Percentiles rank a stretch among this genome's conserved stretches.
phyloP scores from a whole-genome alignment of 1,139 yeast species.

The Taiozyma sp. region DNA sequence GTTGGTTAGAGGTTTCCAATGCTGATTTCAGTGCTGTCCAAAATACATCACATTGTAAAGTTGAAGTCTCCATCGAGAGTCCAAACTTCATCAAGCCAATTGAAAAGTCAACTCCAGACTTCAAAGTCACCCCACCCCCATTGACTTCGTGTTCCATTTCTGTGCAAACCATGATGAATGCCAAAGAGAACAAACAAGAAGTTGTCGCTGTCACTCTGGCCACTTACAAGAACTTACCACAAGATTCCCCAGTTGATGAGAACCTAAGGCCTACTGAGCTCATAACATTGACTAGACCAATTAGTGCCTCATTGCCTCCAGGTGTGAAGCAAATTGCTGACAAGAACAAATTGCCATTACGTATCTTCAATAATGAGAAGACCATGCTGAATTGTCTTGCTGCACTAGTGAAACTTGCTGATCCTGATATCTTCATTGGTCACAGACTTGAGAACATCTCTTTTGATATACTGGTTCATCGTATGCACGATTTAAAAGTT shows the following conservation, averaged over 20 bases:
- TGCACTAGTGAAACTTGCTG: constrained; percentile 64
- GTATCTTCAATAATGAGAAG: constrained; percentile 68
- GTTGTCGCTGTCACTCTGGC: constrained; percentile 80
- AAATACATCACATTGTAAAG: constrained; percentile 77
- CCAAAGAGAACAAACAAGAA: constrained; percentile 74
- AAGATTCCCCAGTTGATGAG: constrained; percentile 65
- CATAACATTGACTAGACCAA: constrained; percentile 74
- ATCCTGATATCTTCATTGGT: constrained; percentile 90
- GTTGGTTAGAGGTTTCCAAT: constrained; percentile 78
- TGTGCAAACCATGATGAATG: constrained; percentile 75
- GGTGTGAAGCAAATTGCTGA: constrained; percentile 61
- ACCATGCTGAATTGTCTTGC: constrained; percentile 69
- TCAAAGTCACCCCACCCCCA: constrained; percentile 46
- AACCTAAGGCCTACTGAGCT: constrained; percentile 49
- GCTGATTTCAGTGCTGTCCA: constrained; percentile 57
- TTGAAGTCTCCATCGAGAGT: constrained; percentile 58
- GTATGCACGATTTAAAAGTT: constrained; percentile 72
- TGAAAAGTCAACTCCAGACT: constrained; percentile 36
- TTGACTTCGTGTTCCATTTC: constrained; percentile 72
- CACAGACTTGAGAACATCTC: constrained; percentile 80
- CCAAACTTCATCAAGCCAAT: constrained; percentile 49
- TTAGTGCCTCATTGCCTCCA: constrained; percentile 61
- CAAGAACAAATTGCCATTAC: constrained; percentile 42
- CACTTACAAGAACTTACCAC: constrained; percentile 59
- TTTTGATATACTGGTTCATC: constrained; percentile 74